Base-by-base conservation (phyloP, 225 moss, liverwort and hornwort species). In the Asterella californica region DNA sequence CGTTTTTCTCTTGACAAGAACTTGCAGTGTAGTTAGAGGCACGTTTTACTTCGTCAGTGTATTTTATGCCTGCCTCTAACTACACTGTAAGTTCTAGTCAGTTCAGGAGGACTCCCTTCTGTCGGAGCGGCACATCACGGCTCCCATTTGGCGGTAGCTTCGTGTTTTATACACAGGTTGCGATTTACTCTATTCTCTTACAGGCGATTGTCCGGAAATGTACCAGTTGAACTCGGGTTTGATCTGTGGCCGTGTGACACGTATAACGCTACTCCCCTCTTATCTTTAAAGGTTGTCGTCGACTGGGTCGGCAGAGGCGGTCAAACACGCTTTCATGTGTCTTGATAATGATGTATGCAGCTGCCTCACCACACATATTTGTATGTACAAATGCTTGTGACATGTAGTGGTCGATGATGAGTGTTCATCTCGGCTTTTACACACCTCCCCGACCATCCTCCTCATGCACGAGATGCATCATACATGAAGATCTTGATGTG, bases 281-380 rank as follows among this genome's bases (percentile, higher is more conserved):
- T 73, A 73, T 73, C 73, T 73, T 73, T n/a, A 73, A 49, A 29
- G 3, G 17, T 73, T 47, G 71, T 72, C 29, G 73, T 73, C 12
- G 47, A 73, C 49, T 52, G 49, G 73, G 73, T 49, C 73, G 50
- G 73, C 73, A 52, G 73, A 73, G 29, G 73, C 73, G 73, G 73
- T 73, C 73, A 73, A 73, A 73, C 73, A 73, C 73, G 73, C 29
- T 73, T 73, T 50, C 73, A 73, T 73, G 73, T 48, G 49, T 73
- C 22, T 73, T 27, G 49, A 0, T 24, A 30, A 52, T 70, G 42
- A 73, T 73, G 73, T 48, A 72, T 49, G 38, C 49, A 24, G 24
- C 2, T 65, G 33, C 42, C 38, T 67, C 17, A 14, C 29, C 45
- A 73, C 50, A 30, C 73, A 73, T 52, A 6, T 29, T 50, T 29